Evolutionary conservation across 768 basidiomycete genomes (phyloP), one percentile per base, ranked within the genome.

Genomic region (Rhodosporidiobolus odoratus): DNA sequence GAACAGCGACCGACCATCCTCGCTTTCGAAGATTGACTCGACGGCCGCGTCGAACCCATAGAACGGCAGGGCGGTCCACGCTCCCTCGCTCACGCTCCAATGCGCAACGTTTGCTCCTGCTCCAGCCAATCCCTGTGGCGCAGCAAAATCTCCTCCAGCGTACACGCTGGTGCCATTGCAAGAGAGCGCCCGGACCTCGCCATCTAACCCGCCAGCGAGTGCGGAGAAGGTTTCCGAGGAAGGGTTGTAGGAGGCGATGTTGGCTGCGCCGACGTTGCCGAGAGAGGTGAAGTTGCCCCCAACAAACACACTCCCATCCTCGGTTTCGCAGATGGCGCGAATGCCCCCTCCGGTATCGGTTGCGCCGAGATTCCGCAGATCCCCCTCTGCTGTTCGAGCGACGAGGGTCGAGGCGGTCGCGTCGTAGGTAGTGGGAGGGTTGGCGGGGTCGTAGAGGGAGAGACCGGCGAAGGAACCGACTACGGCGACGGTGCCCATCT

Each of bases 401-500:
- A 71, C 5, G 40, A 71, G 52, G 59, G 66, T 65, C 34, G 69
- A 70, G 88, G 88, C 48, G 86, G 84, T 71, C 91, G 83, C 57
- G 92, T 82, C 48, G 91, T 88, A 75, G 72, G 78, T 54, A 61
- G 75, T 16, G 27, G 63, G 52, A 21, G 90, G 85, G 57, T 86
- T 84, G 3, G 87, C 82, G 35, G 90, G 83, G 77, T 86, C 82
- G 83, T 89, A 88, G 67, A 93, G 77, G 77, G 88, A 89, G 71
- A 99, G 82, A 54, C 93, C 95, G 32, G 89, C 85, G 78, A 97
- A 99, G 41, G 89, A 84, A 66, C 95, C 95, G 35, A 88, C 87
- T 50, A 97, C 83, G 66, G 87, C 92, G 59, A 97, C 92, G 64
- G 84, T 87, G 73, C 95, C 95, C 91, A 99, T 94, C 62, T 89